A percentile compares a stretch with the other conserved stretches of the same genome.
phyloP scores from a whole-genome alignment of 2,329 filamentous ascomycete genomes.

The Talaromyces verruculosus region DNA sequence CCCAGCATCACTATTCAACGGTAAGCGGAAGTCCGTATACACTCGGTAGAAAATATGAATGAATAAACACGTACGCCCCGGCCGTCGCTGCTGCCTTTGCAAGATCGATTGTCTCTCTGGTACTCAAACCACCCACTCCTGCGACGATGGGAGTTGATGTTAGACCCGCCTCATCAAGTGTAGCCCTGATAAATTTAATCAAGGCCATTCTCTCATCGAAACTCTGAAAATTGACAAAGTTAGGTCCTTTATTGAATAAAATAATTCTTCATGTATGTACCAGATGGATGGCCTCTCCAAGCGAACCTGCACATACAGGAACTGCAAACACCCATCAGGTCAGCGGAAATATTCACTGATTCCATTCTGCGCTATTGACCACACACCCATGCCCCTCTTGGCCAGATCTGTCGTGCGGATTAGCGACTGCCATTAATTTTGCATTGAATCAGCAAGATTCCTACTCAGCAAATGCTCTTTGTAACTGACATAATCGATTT shows the following conservation, averaged over 20 bases:
- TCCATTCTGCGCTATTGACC: too few relatives aligned
- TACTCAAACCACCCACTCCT: slow-evolving; percentile 28
- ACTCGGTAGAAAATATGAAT: background rate
- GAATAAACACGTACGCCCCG: slow-evolving; percentile 25
- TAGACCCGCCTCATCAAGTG: slow-evolving; percentile 26
- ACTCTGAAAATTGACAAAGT: slow-evolving; percentile 17
- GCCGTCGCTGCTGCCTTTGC: slow-evolving; percentile 25
- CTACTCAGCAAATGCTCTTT: slow-evolving; percentile 28
- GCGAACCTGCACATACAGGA: slow-evolving; percentile 28
- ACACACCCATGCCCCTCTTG: slow-evolving; percentile 15
- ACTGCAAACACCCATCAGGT: slow-evolving; percentile 17
- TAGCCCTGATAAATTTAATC: slow-evolving; percentile 26
- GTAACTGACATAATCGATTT: slow-evolving; percentile 28
- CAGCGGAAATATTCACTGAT: background rate
- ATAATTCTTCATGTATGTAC: slow-evolving; percentile 15
- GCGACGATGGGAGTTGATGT: slow-evolving; percentile 27
- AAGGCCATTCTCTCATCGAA: slow-evolving; percentile 25
- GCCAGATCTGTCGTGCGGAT: background rate
- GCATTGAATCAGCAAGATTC: background rate
- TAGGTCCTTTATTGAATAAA: background rate
- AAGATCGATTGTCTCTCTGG: slow-evolving; percentile 27
- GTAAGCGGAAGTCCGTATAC: background rate
- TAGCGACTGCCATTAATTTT: too few relatives aligned
- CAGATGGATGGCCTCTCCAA: slow-evolving; percentile 29
- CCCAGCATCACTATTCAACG: slow-evolving; percentile 26